A percentile compares a stretch with the other conserved stretches of the same genome.
These are phyloP conservation scores for Tolypocladium tundrense DNA, from an alignment of 2,329 filamentous ascomycete species.

Conservation along the genomic window DNA sequence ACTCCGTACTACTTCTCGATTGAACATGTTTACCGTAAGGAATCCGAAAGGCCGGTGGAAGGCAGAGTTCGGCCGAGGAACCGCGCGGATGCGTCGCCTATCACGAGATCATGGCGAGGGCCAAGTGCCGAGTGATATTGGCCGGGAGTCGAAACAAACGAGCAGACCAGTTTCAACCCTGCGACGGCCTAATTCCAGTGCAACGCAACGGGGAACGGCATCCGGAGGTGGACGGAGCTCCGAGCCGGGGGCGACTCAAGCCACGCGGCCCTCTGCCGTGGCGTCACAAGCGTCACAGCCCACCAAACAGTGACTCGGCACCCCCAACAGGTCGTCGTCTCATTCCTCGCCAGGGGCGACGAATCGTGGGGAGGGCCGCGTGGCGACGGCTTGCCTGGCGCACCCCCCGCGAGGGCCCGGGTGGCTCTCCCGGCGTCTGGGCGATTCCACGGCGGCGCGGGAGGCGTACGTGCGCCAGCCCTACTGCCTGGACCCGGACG, in stretches of 20 bases:
- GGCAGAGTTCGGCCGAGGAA: no score
- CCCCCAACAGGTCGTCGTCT: background rate
- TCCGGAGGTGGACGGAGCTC: background rate
- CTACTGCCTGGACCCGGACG: background rate
- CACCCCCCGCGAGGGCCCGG: background rate
- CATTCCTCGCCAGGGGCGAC: background rate
- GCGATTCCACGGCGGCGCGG: background rate
- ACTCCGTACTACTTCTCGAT: no score
- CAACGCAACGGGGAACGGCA: background rate
- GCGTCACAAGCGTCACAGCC: background rate
- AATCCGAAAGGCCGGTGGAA: no score
- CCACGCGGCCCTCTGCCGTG: background rate
- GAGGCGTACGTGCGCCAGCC: background rate
- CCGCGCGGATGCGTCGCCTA: no score
- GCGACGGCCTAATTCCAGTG: background rate
- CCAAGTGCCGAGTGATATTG: background rate
- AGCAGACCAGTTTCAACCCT: background rate
- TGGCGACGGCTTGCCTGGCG: background rate
- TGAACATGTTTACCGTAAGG: no score
- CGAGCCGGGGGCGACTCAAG: background rate
- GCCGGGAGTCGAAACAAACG: background rate
- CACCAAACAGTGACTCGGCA: background rate
- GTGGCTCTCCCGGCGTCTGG: background rate
- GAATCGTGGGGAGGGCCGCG: background rate
- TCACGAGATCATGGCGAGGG: background rate